A percentile compares a stretch with the other conserved stretches of the same genome.
Evolutionary conservation across 805 yeast genomes (phyloP).

Genomic region (Yamadazyma akitaensis): DNA sequence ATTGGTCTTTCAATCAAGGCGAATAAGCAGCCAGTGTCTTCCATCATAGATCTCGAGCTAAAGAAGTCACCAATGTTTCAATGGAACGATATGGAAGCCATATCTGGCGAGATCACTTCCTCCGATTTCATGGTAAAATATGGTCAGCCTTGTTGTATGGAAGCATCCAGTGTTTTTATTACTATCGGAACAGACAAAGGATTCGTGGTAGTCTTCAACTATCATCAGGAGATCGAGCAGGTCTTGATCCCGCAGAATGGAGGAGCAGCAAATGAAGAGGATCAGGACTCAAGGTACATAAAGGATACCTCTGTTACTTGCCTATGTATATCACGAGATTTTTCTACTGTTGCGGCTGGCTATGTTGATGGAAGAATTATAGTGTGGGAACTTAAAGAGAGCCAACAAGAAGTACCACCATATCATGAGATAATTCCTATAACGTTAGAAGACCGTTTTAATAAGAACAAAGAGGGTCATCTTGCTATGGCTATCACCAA

Average conservation of each 20-base stretch:
- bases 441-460: slow-evolving; percentile 21
- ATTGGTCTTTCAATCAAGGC: slow-evolving; percentile 20
- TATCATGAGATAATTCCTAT: slow-evolving; percentile 34
- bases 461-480: slow-evolving; percentile 29
- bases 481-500: slow-evolving; percentile 22
- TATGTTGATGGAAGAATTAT: slow-evolving; percentile 59
- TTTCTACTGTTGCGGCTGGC: slow-evolving; percentile 67
- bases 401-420: slow-evolving; percentile 47
- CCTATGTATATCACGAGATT: slow-evolving; percentile 64
- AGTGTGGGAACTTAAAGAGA: slow-evolving; percentile 56
- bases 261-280: not conserved
- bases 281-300: slow-evolving; percentile 3
- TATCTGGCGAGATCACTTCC: slow-evolving; percentile 20
- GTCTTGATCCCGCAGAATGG: slow-evolving; percentile 29
- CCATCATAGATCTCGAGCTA: not conserved
- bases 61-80: slow-evolving; percentile 10
- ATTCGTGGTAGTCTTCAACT: slow-evolving; percentile 60
- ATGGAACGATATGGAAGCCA: slow-evolving; percentile 25
- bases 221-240: slow-evolving; percentile 54
- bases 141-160: slow-evolving; percentile 23
- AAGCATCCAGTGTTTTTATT: slow-evolving; percentile 34
- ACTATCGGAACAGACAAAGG: slow-evolving; percentile 75
- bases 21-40: slow-evolving; percentile 4
- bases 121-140: slow-evolving; percentile 19
- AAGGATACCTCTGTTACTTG: slow-evolving; percentile 40